Conservation (phyloP, 768 basidiomycete species). For the Pulveroboletus sp. region DNA sequence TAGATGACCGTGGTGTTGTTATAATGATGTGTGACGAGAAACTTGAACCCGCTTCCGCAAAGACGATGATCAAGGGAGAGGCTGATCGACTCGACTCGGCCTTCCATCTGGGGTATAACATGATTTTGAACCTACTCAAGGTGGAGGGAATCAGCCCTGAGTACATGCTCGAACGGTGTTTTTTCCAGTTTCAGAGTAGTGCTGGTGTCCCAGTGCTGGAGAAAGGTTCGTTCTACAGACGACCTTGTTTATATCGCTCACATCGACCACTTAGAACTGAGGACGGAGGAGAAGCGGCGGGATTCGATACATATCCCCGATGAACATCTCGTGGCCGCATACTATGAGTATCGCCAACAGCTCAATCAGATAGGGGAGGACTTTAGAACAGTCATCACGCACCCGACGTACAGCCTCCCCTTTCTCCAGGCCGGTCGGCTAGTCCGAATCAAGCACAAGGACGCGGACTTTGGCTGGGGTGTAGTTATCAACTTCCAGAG, state of each 20-base stretch:
- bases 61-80: slow-evolving; percentile 97
- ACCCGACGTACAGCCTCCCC: slow-evolving; percentile 90
- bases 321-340: slow-evolving; percentile 79
- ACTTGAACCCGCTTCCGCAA: slow-evolving; percentile 86
- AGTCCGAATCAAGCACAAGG: slow-evolving; percentile 85
- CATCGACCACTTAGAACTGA: slow-evolving; percentile 52
- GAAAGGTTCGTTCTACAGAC: slow-evolving; percentile 52
- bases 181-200: slow-evolving; percentile 97
- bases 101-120: slow-evolving; percentile 98
- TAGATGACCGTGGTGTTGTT: slow-evolving; percentile 98
- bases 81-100: slow-evolving; percentile 96
- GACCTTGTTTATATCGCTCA: slow-evolving; percentile 4
- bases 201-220: slow-evolving; percentile 83
- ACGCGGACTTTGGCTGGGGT: slow-evolving; percentile 95
- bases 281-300: slow-evolving; percentile 62
- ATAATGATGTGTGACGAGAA: slow-evolving; percentile 99
- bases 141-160: slow-evolving; percentile 98
- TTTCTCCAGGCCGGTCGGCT: slow-evolving; percentile 91
- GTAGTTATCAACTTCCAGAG: slow-evolving; percentile 91
- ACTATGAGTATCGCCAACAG: slow-evolving; percentile 91
- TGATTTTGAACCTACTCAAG: slow-evolving; percentile 97
- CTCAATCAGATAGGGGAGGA: slow-evolving; percentile 85
- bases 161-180: slow-evolving; percentile 95
- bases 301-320: slow-evolving; percentile 71
- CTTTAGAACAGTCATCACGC: slow-evolving; percentile 88